These are phyloP conservation scores for Coniella lustricola DNA, from an alignment of 2,329 filamentous ascomycete genomes.

Conservation along the genomic window DNA sequence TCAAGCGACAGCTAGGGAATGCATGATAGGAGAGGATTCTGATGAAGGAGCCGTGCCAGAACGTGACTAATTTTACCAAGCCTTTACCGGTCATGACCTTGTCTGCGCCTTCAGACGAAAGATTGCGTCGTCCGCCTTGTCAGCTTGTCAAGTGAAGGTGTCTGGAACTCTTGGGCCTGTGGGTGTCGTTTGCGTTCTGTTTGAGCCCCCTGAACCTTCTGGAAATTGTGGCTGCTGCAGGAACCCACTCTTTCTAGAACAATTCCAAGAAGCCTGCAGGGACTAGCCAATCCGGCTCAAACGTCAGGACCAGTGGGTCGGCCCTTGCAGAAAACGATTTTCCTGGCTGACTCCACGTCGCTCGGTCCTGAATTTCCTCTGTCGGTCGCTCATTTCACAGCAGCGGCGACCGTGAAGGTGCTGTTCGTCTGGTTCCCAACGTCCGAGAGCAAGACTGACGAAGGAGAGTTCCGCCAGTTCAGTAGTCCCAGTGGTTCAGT, in stretches of 20 bases:
- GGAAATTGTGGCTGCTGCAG: conserved; percentile 9
- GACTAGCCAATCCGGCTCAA: background rate
- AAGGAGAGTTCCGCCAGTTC: background rate
- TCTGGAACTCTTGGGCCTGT: background rate
- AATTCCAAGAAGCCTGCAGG: conserved; percentile 8
- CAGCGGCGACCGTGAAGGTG: background rate
- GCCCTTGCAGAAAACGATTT: conserved; percentile 9
- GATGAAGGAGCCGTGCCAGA: too few relatives aligned
- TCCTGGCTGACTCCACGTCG: conserved; percentile 8
- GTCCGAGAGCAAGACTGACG: background rate
- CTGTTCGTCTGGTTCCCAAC: background rate
- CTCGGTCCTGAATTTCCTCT: conserved; percentile 11
- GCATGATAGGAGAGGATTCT: too few relatives aligned
- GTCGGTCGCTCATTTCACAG: background rate
- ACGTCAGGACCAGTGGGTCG: conserved; percentile 4
- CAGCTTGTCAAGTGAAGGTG: background rate
- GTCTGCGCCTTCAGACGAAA: background rate
- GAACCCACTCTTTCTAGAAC: conserved; percentile 15
- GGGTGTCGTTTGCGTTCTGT: conserved; percentile 1
- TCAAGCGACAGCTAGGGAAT: background rate
- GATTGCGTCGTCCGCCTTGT: background rate
- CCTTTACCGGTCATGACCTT: conserved; percentile 9
- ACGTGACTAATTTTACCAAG: background rate
- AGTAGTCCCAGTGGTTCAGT: too few relatives aligned
- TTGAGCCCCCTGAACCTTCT: conserved; percentile 5